Evolutionary conservation across 164 flowering plant species (phyloP), one percentile per base, ranked within the genome.

Genomic region (Warburgia ugandensis): DNA sequence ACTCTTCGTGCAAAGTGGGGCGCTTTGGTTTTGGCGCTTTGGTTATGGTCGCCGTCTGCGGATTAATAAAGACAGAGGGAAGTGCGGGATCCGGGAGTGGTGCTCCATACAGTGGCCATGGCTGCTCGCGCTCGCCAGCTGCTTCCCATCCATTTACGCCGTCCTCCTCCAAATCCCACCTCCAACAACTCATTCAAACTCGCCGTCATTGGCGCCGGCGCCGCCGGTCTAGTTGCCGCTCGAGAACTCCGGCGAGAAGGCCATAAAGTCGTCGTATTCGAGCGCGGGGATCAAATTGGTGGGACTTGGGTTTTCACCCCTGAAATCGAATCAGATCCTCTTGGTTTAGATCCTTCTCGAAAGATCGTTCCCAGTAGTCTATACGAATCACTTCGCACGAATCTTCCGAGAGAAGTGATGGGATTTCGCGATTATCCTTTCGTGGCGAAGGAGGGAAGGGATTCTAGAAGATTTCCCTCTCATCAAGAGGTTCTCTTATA

Each of bases 181-280:
- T 9, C 42, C 50, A 31, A 26, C 25, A 20, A 4, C 38, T 53
- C 57, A 11, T 30, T 40, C 21, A 16, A 32, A 10, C 80, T 89
- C 31, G 97, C 94, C 44, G 94, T 86, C 20, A 78, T 90, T 41
- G 97, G 97, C 2, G 91, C 87, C 23, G 96, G 97, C 1, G 81
- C 88, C 1, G 83, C 78, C 13, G 96, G 96, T 1, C 68, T 90
- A 0, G 80, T 73, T 12, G 78, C 94, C 0, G 87, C 96, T 3
- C 68, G 82, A 7, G 95, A 86, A 72, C 82, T 90, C 10, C 73
- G 63, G 1, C 69, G 76, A 8, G 89, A 81, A 39, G 94, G 96
- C 31, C 97, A 80, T 77, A 32, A 29, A 0, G 87, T 83, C 8
- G 84, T 77, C n/a, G 79, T 86, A 27, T 82, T 73, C 69, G 97